Percentiles rank a stretch among this genome's conserved stretches.
phyloP scores from a whole-genome alignment of 768 basidiomycete genomes.

The Kwoniella dendrophila region DNA sequence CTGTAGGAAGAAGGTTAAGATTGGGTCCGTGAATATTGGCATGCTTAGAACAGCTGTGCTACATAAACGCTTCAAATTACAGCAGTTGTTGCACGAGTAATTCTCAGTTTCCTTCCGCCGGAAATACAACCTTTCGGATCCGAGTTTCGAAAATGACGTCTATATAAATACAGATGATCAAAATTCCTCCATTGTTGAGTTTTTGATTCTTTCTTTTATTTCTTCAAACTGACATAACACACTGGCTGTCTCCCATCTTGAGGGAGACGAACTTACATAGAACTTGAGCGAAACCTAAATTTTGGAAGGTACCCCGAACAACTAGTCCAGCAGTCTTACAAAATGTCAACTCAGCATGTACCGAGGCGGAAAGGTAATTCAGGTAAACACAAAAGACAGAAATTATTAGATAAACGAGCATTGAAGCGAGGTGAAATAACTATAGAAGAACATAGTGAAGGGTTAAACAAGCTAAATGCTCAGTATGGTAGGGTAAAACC shows the following conservation, averaged over 20 bases:
- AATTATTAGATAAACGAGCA: constrained; percentile 77
- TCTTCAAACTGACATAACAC: neutral
- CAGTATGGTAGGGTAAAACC: constrained; percentile 14
- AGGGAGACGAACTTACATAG: neutral
- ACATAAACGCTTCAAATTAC: neutral
- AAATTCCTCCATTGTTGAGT: constrained; percentile 3
- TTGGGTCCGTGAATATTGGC: too few relatives aligned
- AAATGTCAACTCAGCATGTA: constrained; percentile 27
- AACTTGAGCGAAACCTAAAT: neutral
- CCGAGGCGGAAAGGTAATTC: constrained; percentile 43
- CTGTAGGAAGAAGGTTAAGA: too few relatives aligned
- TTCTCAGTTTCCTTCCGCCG: neutral
- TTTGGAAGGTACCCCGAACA: neutral
- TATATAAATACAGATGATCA: constrained; percentile 1
- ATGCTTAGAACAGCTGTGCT: too few relatives aligned
- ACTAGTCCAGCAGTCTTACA: neutral
- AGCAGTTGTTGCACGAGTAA: too few relatives aligned
- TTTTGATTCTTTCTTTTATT: neutral
- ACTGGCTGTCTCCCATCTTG: neutral
- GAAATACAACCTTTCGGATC: neutral
- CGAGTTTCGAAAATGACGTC: constrained; percentile 6
- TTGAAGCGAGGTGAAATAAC: constrained; percentile 68
- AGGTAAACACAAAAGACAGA: constrained; percentile 57
- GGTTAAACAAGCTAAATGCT: constrained; percentile 7
- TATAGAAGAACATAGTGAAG: constrained; percentile 7